Evolutionary conservation across 1,284 basidiomycete genomes (phyloP).

Genomic region (Albatrellus sp.): DNA sequence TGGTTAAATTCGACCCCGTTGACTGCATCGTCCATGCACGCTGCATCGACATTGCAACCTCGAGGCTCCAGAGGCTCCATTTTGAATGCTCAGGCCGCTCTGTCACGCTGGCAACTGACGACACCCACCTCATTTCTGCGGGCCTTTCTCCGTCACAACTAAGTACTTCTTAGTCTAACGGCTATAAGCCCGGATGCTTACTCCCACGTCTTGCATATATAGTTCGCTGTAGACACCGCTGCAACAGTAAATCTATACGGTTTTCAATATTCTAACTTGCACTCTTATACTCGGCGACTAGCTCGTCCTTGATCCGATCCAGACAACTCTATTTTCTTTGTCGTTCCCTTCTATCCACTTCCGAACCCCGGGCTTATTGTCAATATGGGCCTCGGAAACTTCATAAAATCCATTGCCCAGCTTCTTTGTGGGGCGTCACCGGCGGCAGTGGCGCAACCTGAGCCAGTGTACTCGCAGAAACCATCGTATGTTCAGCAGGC

Average conservation of each 20-base stretch:
- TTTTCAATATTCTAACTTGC: neutral
- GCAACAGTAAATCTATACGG: neutral
- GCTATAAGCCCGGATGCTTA: too few relatives aligned
- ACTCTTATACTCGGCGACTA: neutral
- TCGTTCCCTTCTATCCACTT: neutral
- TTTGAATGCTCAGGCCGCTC: too few relatives aligned
- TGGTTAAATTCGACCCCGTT: too few relatives aligned
- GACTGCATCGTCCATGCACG: too few relatives aligned
- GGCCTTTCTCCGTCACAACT: too few relatives aligned
- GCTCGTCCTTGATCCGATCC: too few relatives aligned
- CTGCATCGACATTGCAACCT: too few relatives aligned
- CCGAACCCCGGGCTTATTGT: too few relatives aligned
- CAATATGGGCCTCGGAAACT: conserved; percentile 12
- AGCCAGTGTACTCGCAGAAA: conserved; percentile 7
- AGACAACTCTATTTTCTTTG: neutral
- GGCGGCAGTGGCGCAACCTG: conserved; percentile 7
- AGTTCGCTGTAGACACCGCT: neutral
- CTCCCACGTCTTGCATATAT: neutral
- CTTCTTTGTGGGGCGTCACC: conserved; percentile 14
- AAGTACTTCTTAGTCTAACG: too few relatives aligned
- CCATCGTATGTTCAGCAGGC: conserved; percentile 11
- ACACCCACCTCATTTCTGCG: too few relatives aligned
- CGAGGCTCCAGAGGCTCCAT: too few relatives aligned
- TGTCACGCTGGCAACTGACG: too few relatives aligned
- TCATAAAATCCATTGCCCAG: conserved; percentile 14